Base-by-base conservation (phyloP, 805 yeast species). In the Zygosaccharomyces bailii region DNA sequence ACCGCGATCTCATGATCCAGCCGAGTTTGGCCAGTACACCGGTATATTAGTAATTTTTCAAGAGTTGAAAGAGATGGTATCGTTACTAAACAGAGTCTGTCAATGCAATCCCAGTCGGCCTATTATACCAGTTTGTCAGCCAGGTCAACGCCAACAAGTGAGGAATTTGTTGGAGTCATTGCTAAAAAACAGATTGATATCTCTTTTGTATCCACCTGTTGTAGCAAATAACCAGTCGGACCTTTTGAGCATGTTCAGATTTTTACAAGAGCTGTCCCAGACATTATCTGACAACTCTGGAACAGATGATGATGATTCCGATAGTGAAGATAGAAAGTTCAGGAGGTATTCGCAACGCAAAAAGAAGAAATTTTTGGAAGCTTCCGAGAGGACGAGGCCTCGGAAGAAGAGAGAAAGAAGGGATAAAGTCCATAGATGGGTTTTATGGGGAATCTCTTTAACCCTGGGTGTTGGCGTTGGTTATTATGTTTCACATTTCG, bases 391-490 rank as follows among this genome's bases (percentile, higher is more conserved):
- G 13, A 20, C 34, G n/a, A 45, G 39, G 38, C 39, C 44, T 2
- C 44, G 44, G 17, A 45, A 37, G 32, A 37, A 39, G 30, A 42
- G 30, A 13, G 21, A 19, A 20, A 42, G 37, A 8, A 39, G 39
- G n/a, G 46, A 45, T 19, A 42, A 35, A 25, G 17, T 45, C 17
- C 49, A 43, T 36, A 45, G 53, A 38, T 52, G 60, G 55, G 43
- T 50, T 16, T 24, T 55, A 9, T 59, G 61, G 61, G 59, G 62
- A 3, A 42, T 61, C 4, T 61, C 67, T 5, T 35, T 61, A 6
- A 53, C 64, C 1, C 50, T 60, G 1, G 66, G 67, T 10, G 56
- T 61, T 11, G 66, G 67, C 4, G 49, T 60, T 7, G 65, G 66
- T 2, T 61, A 55, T 39, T 61, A 56, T 44, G 39, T 61, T 18